Base-by-base conservation (phyloP, 139 green algal genomes). In the Chlamydomonas incerta region DNA sequence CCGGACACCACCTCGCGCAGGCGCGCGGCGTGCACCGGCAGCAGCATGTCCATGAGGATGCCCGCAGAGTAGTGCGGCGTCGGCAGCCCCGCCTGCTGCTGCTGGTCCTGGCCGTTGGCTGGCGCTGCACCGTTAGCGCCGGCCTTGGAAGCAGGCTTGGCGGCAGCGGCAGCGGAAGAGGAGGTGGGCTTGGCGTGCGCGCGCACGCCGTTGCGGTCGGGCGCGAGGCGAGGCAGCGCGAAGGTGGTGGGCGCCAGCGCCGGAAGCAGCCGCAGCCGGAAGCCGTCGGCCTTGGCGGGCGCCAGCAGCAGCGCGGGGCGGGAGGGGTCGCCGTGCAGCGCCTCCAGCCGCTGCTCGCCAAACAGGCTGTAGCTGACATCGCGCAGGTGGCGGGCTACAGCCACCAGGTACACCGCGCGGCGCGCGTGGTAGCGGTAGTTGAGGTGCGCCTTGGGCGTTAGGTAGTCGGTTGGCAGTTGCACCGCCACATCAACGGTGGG, bases 351-450 rank as follows among this genome's bases (percentile, higher is more conserved):
- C 58, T 94, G 81, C 31, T 81, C 37, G 33, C 80, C 69, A 28
- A 34, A 84, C 60, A 84, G 37, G 33, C 74, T 84, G 58, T 79
- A 85, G 75, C 47, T 76, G 72, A 41, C 67, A 33, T 80, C 29
- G 5, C 79, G 55, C 3, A 97, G 83, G 26, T 83, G 74, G 0
- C 31, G 21, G 15, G 89, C 74, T 21, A 97, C 6, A 3, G 89
- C 87, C 20, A 83, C 57, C 28, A 97, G 87, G 82, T 95, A 97
- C 5, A 95, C 66, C 0, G 87, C 88, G 0, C 95, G 90, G 52
- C 90, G 92, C n/a, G 91, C 91, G 76, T 95, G 90, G 75, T 96
- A 97, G 57, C 93, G 91, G 89, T 96, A 90, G 81, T 96, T 96
- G 13, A 97, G 84, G 31, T 95, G 86, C 68, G 95, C 94, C 87